Conservation (phyloP, 148 eudicot genomes). For the Gaultheria prostrata region DNA sequence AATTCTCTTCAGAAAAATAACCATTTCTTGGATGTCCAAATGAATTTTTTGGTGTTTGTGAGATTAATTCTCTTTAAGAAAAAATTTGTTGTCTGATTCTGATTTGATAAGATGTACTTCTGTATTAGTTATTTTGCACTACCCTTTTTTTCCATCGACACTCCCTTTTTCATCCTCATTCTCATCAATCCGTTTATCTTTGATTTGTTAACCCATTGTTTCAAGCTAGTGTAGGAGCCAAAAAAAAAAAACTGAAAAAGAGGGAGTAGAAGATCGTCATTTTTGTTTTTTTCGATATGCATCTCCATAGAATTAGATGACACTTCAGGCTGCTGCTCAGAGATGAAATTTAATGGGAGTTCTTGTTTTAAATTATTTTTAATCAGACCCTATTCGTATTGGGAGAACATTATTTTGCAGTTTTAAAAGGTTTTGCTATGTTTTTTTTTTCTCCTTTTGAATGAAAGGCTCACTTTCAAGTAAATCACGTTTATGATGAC, state of each 20-base stretch:
- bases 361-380: no score
- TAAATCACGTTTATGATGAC: neutral
- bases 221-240: neutral
- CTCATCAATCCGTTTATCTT: neutral
- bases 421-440: neutral
- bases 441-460: neutral
- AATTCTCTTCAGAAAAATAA: neutral
- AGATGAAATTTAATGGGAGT: no score
- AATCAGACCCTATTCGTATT: neutral
- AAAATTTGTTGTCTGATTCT: neutral
- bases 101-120: neutral
- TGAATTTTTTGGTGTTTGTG: neutral
- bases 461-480: neutral
- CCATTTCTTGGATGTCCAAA: neutral
- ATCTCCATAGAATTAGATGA: no score
- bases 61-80: no score
- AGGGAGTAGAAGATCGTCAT: neutral
- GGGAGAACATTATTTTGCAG: neutral
- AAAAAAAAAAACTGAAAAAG: neutral
- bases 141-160: neutral
- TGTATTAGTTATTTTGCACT: neutral
- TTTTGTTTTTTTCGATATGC: neutral
- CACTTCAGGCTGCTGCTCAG: neutral
- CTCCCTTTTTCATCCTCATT: neutral
- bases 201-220: neutral